Base-by-base conservation (phyloP, 2,329 filamentous ascomycete species). In the Zopfia rhizophila region DNA sequence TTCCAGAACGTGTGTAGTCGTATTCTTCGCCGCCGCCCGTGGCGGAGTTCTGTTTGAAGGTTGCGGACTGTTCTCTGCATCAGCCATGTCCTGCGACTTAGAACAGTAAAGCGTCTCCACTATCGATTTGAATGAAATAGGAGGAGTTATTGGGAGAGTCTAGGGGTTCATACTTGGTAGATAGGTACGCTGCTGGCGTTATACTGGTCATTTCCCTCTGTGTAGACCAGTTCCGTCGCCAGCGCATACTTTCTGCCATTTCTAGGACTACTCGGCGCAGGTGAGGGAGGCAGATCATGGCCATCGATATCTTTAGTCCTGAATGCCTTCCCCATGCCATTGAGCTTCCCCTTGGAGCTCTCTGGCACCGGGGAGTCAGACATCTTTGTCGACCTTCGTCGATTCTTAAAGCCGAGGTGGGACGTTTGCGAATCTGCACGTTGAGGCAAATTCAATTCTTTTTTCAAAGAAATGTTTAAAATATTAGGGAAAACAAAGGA, bases 1-100 rank as follows among this genome's bases (percentile, higher is more conserved):
- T 99, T 45, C 94, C 94, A 24, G 92, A 97, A 51, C 95, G 90
- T 49, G 94, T 97, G 78, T 99, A 99, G 78, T 99, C 94, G 75
- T 97, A 99, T 74, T 97, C 92, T 66, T 84, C 79, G 58, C 85
- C 89, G 49, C 90, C 91, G 48, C 90, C 91, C 32, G 75, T 81
- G 53, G 89, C 88, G 13, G 88, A 90, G 16, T 83, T 84, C 75
- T 97, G 94, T 77, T 99, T 99, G 81, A 99, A 99, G 25, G 94
- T 99, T 36, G 94, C 95, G 36, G 91, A 96, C 82, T 87, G 55
- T n/a, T 14, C n/a, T 24, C 10, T 17, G 51, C 47, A 65, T 60
- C 25, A 19, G 24, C 45, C 28, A 10, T 11, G 2, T 12, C 24
- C 6, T 36, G 4, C n/a, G 3, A 33, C 13, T 18, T 35, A n/a